phyloP scores from a whole-genome alignment of 208 protist species.

The Trypanosoma scelopori region DNA sequence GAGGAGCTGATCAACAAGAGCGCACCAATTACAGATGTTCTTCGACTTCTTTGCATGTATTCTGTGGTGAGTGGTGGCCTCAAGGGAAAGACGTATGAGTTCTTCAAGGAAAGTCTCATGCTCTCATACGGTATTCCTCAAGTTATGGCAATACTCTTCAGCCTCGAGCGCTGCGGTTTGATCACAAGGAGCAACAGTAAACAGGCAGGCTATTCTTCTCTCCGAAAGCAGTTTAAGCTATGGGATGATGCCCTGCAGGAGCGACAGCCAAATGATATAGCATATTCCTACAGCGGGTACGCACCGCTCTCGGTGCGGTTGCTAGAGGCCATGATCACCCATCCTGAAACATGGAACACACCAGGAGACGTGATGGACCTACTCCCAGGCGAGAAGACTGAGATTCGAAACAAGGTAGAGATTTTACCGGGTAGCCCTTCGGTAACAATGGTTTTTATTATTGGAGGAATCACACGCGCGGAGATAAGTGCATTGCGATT shows the following conservation, averaged over 20 bases:
- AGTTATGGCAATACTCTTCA: constrained; percentile 53
- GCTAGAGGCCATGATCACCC: constrained; percentile 47
- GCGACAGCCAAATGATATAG: constrained; percentile 63
- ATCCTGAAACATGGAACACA: constrained; percentile 43
- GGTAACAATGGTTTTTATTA: constrained; percentile 86
- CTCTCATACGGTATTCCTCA: constrained; percentile 85
- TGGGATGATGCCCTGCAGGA: constrained; percentile 63
- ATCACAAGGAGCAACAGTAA: constrained; percentile 47
- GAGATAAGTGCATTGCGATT: constrained; percentile 93
- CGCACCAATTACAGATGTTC: constrained; percentile 53
- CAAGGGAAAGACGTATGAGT: constrained; percentile 59
- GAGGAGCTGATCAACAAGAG: constrained; percentile 77
- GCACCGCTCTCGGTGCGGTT: constrained; percentile 59
- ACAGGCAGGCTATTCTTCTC: constrained; percentile 38
- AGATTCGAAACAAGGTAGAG: constrained; percentile 48
- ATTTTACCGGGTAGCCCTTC: constrained; percentile 27
- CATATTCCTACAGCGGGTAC: constrained; percentile 79
- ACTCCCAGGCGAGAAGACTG: constrained; percentile 51
- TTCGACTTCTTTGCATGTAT: constrained; percentile 78
- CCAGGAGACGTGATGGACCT: constrained; percentile 38
- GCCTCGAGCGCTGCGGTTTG: constrained; percentile 60
- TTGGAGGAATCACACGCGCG: constrained; percentile 92
- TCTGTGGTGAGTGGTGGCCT: constrained; percentile 85
- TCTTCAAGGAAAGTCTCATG: constrained; percentile 80
- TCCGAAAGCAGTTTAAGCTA: constrained; percentile 59